These are phyloP conservation scores for Sugiyamaella xylanicola DNA, from an alignment of 1,139 yeast species.

Conservation along the genomic window DNA sequence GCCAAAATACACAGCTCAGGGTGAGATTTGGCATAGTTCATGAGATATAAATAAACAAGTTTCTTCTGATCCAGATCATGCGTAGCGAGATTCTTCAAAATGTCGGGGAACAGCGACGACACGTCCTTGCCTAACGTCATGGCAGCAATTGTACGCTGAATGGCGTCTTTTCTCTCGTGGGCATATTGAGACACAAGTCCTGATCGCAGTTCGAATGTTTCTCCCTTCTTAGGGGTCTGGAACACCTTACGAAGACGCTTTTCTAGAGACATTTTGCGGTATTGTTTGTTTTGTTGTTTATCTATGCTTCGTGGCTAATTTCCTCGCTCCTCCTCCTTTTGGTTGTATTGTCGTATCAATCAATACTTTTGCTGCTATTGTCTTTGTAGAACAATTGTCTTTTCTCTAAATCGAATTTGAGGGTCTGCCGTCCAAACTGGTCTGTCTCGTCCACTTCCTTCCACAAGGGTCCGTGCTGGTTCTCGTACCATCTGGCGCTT, in stretches of 20 bases:
- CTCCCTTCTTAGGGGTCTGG: slow-evolving; percentile 66
- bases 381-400: neutral
- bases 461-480: neutral
- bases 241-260: slow-evolving; percentile 56
- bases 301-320: neutral
- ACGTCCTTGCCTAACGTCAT: slow-evolving; percentile 99
- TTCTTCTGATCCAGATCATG: slow-evolving; percentile 97
- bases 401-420: neutral
- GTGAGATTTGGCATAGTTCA: slow-evolving; percentile 96
- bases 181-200: slow-evolving; percentile 96
- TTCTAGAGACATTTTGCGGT: slow-evolving; percentile 46
- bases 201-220: slow-evolving; percentile 81
- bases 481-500: neutral
- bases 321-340: neutral
- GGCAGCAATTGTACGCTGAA: slow-evolving; percentile 94
- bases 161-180: slow-evolving; percentile 91
- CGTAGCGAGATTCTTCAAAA: slow-evolving; percentile 93
- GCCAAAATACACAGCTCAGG: slow-evolving; percentile 96
- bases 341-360: neutral
- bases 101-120: slow-evolving; percentile 91
- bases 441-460: neutral
- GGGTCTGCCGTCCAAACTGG: neutral
- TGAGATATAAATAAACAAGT: slow-evolving; percentile 86
- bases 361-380: neutral
- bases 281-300: neutral